Conservation (phyloP, 345 rosid species). For the Salix koriyanagi region DNA sequence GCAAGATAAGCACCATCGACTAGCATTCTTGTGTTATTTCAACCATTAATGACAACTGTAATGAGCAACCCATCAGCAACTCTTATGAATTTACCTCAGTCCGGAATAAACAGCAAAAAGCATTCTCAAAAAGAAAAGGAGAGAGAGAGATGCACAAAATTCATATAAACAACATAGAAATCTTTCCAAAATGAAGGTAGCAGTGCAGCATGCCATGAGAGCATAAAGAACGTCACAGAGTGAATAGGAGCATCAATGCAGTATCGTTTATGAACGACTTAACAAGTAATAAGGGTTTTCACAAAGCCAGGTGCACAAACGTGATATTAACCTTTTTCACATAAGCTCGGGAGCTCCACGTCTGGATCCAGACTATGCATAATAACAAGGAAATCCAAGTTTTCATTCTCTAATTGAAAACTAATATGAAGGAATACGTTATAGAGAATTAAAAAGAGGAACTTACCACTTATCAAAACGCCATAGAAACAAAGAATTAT, state of each 20-base stretch:
- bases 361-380: background rate
- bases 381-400: background rate
- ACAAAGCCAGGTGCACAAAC: background rate
- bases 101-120: too few relatives aligned
- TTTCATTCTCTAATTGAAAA: background rate
- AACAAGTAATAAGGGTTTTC: background rate
- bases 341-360: too few relatives aligned
- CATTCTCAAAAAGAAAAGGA: too few relatives aligned
- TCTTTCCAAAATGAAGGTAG: too few relatives aligned
- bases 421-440: background rate
- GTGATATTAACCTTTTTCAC: background rate
- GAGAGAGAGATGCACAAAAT: too few relatives aligned
- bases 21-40: background rate
- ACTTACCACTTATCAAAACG: slow-evolving; percentile 88
- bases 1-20: background rate
- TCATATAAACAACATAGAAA: too few relatives aligned
- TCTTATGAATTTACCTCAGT: too few relatives aligned
- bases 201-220: too few relatives aligned
- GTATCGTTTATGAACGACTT: too few relatives aligned
- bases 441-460: background rate
- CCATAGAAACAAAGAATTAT: slow-evolving; percentile 88
- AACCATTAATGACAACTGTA: background rate
- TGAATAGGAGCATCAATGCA: too few relatives aligned
- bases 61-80: background rate
- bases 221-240: too few relatives aligned